Conservation (phyloP, 2,329 filamentous ascomycete genomes). For the Hirsutella minnesotensis region DNA sequence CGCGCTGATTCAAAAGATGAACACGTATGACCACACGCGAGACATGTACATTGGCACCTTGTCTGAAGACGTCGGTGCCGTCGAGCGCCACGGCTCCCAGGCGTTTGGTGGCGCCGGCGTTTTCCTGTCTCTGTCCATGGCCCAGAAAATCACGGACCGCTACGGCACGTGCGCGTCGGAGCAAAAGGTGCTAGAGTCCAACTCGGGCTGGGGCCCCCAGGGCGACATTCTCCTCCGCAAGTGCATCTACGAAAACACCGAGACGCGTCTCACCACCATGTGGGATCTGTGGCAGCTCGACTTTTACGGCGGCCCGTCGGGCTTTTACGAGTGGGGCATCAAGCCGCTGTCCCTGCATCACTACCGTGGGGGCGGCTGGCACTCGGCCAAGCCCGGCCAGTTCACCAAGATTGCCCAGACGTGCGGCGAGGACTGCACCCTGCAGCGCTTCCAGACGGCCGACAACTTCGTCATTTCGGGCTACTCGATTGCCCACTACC, state of each 20-base stretch:
- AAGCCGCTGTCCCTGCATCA: constrained; percentile 51
- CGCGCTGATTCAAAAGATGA: constrained; percentile 36
- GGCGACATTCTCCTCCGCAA: constrained; percentile 51
- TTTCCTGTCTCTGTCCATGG: constrained; percentile 43
- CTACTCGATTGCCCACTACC: constrained; percentile 48
- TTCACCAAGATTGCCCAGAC: constrained; percentile 45
- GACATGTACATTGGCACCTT: constrained; percentile 49
- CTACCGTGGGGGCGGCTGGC: constrained; percentile 48
- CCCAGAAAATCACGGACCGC: constrained; percentile 30
- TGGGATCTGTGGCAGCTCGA: constrained; percentile 51
- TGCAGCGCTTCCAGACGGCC: constrained; percentile 43
- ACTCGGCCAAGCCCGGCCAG: constrained; percentile 39
- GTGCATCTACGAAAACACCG: constrained; percentile 52
- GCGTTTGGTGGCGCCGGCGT: constrained; percentile 53
- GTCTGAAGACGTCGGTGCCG: constrained; percentile 48
- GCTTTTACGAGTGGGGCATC: constrained; percentile 52
- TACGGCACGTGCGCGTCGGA: constrained; percentile 34
- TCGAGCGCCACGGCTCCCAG: constrained; percentile 49
- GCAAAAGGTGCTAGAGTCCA: constrained; percentile 39
- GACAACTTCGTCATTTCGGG: constrained; percentile 46
- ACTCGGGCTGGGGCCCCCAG: constrained; percentile 47
- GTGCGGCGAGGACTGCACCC: constrained; percentile 48
- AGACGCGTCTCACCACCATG: constrained; percentile 43
- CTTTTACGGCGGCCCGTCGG: constrained; percentile 45
- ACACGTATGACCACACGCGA: constrained; percentile 36